Evolutionary conservation across 371 early-diverging fungal species (phyloP).

Genomic region (Lichtheimia ramosa): DNA sequence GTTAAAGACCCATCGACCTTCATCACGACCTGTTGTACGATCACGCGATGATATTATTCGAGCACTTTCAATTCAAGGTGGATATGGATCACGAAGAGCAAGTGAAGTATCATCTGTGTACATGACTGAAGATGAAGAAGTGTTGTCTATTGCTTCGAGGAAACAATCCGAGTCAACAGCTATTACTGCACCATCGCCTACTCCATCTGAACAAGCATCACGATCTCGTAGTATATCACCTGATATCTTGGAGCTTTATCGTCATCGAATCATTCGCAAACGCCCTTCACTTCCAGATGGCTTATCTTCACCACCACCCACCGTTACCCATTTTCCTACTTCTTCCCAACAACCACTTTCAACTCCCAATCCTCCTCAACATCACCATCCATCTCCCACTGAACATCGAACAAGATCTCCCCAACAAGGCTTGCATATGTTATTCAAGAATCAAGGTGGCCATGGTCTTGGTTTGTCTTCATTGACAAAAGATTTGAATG

Average conservation of each 20-base stretch:
- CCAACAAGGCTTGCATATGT: conserved; percentile 34
- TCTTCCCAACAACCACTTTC: no score
- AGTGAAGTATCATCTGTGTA: conserved; percentile 20
- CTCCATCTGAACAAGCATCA: not conserved
- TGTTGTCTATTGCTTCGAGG: not conserved
- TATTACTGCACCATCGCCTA: not conserved
- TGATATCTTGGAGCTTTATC: conserved; percentile 31
- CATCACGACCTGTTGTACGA: not conserved
- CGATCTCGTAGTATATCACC: conserved; percentile 11
- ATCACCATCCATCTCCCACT: not conserved
- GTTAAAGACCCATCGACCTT: conserved; percentile 23
- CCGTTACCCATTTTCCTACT: not conserved
- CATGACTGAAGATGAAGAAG: conserved; percentile 20
- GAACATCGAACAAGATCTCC: conserved; percentile 14
- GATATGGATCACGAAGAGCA: conserved; percentile 15
- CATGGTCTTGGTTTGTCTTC: conserved; percentile 12
- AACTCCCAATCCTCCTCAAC: conserved; percentile 5
- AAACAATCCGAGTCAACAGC: not conserved
- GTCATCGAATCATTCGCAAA: conserved; percentile 42
- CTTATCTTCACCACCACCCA: conserved; percentile 2
- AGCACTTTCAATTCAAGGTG: conserved; percentile 9
- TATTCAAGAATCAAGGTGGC: conserved; percentile 26
- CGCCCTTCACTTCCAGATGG: conserved; percentile 33
- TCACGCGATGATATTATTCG: conserved; percentile 6
- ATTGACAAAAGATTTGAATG: not conserved